These are phyloP conservation scores for Pythium chondricola DNA, from an alignment of 352 stramenopile species.

Conservation along the genomic window DNA sequence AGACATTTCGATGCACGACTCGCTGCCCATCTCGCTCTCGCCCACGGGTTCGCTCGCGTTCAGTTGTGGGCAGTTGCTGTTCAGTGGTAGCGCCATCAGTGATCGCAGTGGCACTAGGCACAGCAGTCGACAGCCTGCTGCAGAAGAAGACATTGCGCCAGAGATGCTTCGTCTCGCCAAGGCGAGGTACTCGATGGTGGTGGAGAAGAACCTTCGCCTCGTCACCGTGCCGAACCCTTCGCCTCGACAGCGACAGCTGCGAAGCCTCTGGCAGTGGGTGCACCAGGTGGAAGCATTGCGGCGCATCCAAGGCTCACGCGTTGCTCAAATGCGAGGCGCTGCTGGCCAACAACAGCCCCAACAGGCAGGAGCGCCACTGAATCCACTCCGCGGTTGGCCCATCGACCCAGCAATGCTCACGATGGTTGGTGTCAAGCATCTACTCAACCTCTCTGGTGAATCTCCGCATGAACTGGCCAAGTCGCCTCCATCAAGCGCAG, in stretches of 20 bases:
- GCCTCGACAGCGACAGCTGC: slow-evolving; percentile 40
- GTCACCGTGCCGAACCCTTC: slow-evolving; percentile 31
- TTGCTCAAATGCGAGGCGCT: slow-evolving; percentile 42
- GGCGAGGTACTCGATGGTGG: slow-evolving; percentile 65
- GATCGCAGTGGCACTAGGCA: background rate
- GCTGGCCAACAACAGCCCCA: slow-evolving; percentile 18
- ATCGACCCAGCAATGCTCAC: slow-evolving; percentile 59
- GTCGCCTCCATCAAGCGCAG: background rate
- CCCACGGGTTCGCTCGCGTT: slow-evolving; percentile 65
- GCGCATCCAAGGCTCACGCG: slow-evolving; percentile 43
- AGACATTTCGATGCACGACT: slow-evolving; percentile 84
- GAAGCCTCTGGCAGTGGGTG: slow-evolving; percentile 76
- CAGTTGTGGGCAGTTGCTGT: slow-evolving; percentile 65
- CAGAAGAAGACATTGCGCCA: slow-evolving; percentile 62
- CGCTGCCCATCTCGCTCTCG: slow-evolving; percentile 77
- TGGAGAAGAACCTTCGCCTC: slow-evolving; percentile 73
- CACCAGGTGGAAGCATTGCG: slow-evolving; percentile 75
- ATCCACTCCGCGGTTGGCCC: slow-evolving; percentile 61
- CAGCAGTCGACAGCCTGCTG: background rate
- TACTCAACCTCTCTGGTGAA: slow-evolving; percentile 31
- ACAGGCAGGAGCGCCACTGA: slow-evolving; percentile 14
- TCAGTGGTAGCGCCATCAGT: slow-evolving; percentile 29
- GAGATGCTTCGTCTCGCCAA: slow-evolving; percentile 76
- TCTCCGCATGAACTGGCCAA: slow-evolving; percentile 9
- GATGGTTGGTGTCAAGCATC: slow-evolving; percentile 56